Percentiles rank a stretch among this genome's conserved stretches.
phyloP scores from a whole-genome alignment of 768 basidiomycete species.

The Pseudohyphozyma bogoriensis region DNA sequence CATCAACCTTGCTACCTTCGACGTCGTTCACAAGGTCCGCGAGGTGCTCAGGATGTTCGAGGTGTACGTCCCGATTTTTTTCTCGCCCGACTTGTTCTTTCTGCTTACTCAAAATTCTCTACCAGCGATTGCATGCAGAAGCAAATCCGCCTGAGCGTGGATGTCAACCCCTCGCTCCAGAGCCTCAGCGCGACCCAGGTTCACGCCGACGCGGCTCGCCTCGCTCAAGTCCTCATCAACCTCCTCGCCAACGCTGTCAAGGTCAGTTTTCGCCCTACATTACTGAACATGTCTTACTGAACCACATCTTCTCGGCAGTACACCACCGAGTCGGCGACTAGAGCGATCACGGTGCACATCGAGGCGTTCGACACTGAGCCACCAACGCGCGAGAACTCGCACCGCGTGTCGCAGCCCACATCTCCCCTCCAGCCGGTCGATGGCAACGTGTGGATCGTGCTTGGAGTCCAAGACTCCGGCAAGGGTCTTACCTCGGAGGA shows the following conservation, averaged over 20 bases:
- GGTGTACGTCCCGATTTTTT: not conserved
- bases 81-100: no score
- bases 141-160: conserved; percentile 13
- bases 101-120: no score
- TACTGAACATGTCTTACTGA: not conserved
- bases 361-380: conserved; percentile 2
- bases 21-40: conserved; percentile 5
- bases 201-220: conserved; percentile 11
- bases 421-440: not conserved
- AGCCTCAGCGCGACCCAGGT: conserved; percentile 6
- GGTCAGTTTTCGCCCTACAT: not conserved
- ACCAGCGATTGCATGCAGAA: conserved; percentile 15
- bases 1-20: conserved; percentile 8
- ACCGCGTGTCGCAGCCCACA: not conserved
- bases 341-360: conserved; percentile 10
- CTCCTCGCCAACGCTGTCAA: conserved; percentile 13
- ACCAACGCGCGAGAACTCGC: not conserved
- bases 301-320: not conserved
- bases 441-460: not conserved
- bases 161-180: conserved; percentile 2
- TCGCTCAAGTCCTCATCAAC: conserved; percentile 22
- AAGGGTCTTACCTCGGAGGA: conserved; percentile 14
- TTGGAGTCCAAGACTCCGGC: conserved; percentile 17
- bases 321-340: conserved; percentile 3
- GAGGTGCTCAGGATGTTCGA: conserved; percentile 19